Evolutionary conservation across 2,329 filamentous ascomycete species (phyloP).

Genomic region (Ascocoryne sarcoides): DNA sequence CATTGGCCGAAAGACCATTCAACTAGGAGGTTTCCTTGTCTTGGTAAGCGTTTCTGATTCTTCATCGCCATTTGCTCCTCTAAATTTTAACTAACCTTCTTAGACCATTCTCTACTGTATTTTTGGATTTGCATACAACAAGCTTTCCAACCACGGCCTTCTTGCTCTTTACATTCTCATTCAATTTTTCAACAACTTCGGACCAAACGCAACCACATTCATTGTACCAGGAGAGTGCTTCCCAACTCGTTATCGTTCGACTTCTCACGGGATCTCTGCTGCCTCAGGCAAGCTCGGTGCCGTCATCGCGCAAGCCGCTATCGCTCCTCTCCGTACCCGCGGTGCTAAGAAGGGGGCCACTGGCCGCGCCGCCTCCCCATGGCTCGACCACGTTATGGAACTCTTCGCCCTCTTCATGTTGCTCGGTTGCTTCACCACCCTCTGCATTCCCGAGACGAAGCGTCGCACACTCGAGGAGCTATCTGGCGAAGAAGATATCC

Average conservation of each 20-base stretch:
- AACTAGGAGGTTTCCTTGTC: conserved; percentile 54
- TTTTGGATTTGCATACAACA: conserved; percentile 51
- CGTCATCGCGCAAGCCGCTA: conserved; percentile 39
- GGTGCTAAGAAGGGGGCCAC: conserved; percentile 26
- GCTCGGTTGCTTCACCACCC: conserved; percentile 54
- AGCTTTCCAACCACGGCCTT: conserved; percentile 39
- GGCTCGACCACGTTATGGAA: conserved; percentile 66
- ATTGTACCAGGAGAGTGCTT: conserved; percentile 31
- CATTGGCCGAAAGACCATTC: conserved; percentile 71
- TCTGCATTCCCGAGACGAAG: conserved; percentile 71
- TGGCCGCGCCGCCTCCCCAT: conserved; percentile 32
- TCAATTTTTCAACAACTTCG: conserved; percentile 60
- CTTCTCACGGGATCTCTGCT: conserved; percentile 30
- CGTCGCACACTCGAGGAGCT: conserved; percentile 63
- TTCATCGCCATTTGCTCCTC: too few relatives aligned
- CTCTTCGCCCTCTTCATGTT: conserved; percentile 78
- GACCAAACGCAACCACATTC: conserved; percentile 30
- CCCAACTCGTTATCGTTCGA: conserved; percentile 29
- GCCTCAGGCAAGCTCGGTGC: conserved; percentile 29
- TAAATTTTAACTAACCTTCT: neutral
- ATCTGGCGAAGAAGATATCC: conserved; percentile 42
- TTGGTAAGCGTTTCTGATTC: conserved; percentile 27
- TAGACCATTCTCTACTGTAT: conserved; percentile 51
- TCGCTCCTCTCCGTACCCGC: conserved; percentile 42
- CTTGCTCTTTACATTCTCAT: conserved; percentile 54